Evolutionary conservation across 2,329 filamentous ascomycete species (phyloP), one percentile per base, ranked within the genome.

Genomic region (Aspergillus sojae): DNA sequence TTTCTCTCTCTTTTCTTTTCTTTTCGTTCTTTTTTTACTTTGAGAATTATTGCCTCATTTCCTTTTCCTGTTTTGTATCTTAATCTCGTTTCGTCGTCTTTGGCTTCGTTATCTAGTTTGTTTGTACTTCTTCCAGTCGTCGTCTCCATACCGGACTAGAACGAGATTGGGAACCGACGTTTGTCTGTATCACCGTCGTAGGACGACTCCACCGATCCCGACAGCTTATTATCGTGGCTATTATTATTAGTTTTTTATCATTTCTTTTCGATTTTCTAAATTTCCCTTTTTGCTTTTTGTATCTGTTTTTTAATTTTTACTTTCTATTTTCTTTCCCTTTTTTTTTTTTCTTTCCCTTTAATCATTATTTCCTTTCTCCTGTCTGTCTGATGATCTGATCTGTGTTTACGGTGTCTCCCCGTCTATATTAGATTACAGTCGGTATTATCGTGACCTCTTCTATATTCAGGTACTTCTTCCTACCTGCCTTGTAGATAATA

Each of bases 101-200:
- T 55, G 23, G 11, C n/a, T 3, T 55, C 52, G n/a, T 23, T 36
- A 34, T 55, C 30, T 23, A 19, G 39, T 55, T 21, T 39, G 11
- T 16, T 55, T 39, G 39, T 55, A 16, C 21, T 39, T 39, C 23
- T 23, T 54, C 32, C 52, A 26, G 52, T 55, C 12, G 52, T 21
- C 21, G 36, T 26, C 30, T 26, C 34, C 52, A 41, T 39, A 23
- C 32, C 23, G 23, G 52, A 39, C 34, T 21, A 41, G 32, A 55
- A 39, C 52, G 11, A 39, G 32, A 55, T 23, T 54, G 39, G 6
- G 23, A n/a, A 21, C 45, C 48, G 32, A 55, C 52, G 52, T 55
- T 55, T 55, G 34, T 41, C 52, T 55, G 52, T 55, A 55, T 55
- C 52, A 55, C 32, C 34, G 32, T 55, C 30, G 52, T n/a, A 55